phyloP scores from a whole-genome alignment of 2,329 filamentous ascomycete genomes.

The Kalaharituber pfeilii region DNA sequence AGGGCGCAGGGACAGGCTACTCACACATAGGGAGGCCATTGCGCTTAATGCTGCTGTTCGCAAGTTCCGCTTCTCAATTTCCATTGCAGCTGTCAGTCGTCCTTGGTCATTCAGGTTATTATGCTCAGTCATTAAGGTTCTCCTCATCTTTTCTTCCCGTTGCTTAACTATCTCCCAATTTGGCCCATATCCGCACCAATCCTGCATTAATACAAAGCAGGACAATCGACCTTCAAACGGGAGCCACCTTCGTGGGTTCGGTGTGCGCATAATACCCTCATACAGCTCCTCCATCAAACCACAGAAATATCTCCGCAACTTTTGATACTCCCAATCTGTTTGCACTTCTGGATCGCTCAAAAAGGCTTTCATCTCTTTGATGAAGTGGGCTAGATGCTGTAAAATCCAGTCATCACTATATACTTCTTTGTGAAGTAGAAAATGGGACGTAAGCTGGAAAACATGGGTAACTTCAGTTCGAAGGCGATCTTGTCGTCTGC shows the following conservation, averaged over 20 bases:
- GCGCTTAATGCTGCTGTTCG: slow-evolving; percentile 79
- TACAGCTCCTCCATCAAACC: slow-evolving; percentile 85
- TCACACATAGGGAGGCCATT: slow-evolving; percentile 82
- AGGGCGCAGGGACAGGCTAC: slow-evolving; percentile 39
- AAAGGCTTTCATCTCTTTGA: slow-evolving; percentile 83
- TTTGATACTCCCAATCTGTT: slow-evolving; percentile 86
- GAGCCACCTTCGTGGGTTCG: slow-evolving; percentile 83
- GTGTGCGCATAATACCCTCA: slow-evolving; percentile 59
- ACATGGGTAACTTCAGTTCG: slow-evolving; percentile 92
- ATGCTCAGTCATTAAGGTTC: slow-evolving; percentile 66
- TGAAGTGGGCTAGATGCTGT: slow-evolving; percentile 71
- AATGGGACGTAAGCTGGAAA: slow-evolving; percentile 83
- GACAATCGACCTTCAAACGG: slow-evolving; percentile 93
- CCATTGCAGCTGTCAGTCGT: slow-evolving; percentile 72
- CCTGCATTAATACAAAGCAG: slow-evolving; percentile 91
- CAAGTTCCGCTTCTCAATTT: slow-evolving; percentile 90
- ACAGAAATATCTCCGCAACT: slow-evolving; percentile 80
- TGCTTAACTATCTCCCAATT: slow-evolving; percentile 69
- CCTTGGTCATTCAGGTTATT: slow-evolving; percentile 53
- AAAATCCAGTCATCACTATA: slow-evolving; percentile 82
- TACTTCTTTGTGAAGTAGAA: slow-evolving; percentile 60
- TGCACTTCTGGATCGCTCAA: slow-evolving; percentile 90
- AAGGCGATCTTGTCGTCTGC: slow-evolving; percentile 66
- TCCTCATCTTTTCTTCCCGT: slow-evolving; percentile 72
- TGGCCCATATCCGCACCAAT: slow-evolving; percentile 95